Conservation (phyloP, 2,329 filamentous ascomycete species). For the Trichoderma oligosporum region DNA sequence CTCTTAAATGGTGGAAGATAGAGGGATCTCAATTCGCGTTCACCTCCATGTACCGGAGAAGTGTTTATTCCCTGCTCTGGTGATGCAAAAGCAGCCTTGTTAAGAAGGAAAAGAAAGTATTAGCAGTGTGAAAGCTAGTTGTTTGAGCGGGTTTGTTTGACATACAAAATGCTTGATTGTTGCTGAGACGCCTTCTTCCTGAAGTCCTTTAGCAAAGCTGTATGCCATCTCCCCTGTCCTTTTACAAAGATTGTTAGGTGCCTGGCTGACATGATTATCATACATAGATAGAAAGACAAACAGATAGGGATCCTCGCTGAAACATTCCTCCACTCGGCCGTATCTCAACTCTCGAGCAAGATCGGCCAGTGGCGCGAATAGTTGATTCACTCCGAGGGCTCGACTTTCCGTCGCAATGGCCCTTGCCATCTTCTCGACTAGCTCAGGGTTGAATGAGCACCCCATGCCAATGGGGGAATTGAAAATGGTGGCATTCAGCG, state of each 20-base stretch:
- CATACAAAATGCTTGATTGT: constrained; percentile 9
- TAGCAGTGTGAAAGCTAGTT: background rate
- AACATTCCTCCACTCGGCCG: constrained; percentile 7
- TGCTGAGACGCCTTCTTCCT: background rate
- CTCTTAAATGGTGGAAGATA: constrained; percentile 2
- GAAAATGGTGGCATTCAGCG: constrained; percentile 3
- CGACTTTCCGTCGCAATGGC: constrained; percentile 5
- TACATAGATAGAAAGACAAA: background rate
- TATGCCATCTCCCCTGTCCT: constrained; percentile 9
- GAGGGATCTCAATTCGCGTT: background rate
- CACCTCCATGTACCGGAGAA: constrained; percentile 3
- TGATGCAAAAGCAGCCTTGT: constrained; percentile 10
- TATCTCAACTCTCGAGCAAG: constrained; percentile 8
- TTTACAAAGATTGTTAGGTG: background rate
- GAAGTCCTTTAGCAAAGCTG: constrained; percentile 6
- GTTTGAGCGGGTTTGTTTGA: background rate
- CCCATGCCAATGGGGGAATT: constrained; percentile 4
- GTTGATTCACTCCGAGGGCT: constrained; percentile 3
- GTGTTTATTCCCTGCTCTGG: constrained; percentile 4
- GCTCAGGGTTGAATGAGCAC: background rate
- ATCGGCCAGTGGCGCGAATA: constrained; percentile 3
- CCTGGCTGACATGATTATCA: no score
- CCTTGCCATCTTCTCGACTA: background rate
- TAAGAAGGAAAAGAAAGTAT: background rate
- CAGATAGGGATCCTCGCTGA: constrained; percentile 1